phyloP scores from a whole-genome alignment of 129 eudicot species.

The Logfia minima region DNA sequence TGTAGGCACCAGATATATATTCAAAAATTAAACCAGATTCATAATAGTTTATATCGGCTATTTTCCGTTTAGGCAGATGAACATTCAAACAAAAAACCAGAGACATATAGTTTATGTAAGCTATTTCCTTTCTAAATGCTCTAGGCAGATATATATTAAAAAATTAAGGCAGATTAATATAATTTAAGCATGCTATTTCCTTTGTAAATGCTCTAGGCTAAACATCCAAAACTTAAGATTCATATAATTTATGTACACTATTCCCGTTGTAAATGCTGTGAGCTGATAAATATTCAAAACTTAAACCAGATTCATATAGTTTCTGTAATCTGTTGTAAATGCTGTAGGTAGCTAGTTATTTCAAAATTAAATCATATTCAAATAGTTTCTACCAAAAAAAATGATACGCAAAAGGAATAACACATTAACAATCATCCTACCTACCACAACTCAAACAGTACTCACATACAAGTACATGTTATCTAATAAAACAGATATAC shows the following conservation, averaged over 20 bases:
- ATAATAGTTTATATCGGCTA: background rate
- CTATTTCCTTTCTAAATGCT: background rate
- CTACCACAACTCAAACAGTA: slow-evolving; percentile 22
- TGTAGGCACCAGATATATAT: slow-evolving; percentile 5
- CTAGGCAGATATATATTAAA: background rate
- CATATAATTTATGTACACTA: background rate
- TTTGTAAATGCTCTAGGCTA: background rate
- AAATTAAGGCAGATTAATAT: background rate
- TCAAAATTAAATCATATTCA: slow-evolving; percentile 22
- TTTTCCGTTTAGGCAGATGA: background rate
- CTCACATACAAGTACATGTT: slow-evolving; percentile 25
- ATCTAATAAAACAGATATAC: background rate
- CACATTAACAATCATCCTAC: slow-evolving; percentile 22
- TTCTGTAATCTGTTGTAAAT: background rate
- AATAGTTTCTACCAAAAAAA: slow-evolving; percentile 1
- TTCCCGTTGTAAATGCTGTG: background rate
- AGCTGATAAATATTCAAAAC: background rate
- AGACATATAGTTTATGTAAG: background rate
- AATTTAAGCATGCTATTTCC: background rate
- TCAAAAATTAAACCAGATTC: slow-evolving; percentile 14
- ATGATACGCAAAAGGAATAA: background rate
- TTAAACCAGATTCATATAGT: background rate
- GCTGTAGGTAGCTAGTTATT: slow-evolving; percentile 30
- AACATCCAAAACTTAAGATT: too few species aligned
- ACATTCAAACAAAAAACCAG: background rate